Base-by-base conservation (phyloP, 331 rosid genomes). In the Telfairia occidentalis region DNA sequence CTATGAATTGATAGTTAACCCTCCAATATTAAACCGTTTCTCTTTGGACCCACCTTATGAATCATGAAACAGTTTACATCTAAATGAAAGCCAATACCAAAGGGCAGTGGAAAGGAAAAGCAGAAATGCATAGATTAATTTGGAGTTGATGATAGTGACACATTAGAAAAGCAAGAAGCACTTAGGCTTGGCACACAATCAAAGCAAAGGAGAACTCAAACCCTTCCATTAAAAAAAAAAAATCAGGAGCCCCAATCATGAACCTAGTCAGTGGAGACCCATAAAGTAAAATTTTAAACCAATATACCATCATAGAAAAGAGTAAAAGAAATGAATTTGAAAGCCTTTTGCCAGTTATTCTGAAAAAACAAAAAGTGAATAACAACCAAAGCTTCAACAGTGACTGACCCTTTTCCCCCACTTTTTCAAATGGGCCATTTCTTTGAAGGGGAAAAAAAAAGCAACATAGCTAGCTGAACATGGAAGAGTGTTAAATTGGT, bases 191-290 rank as follows among this genome's bases (percentile, higher is more conserved):
- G 38, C 73, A 65, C 32, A 40, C 50, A 65, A 65, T 67, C 74
- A 42, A 67, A 42, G 46, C 54, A 42, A 65, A 63, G 35, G 73
- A 67, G 37, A 67, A 67, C 70, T 63, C 35, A 67, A 67, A 67
- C 12, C 53, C 30, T 12, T 67, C 23, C 37, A 67, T 6, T 42
- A 3, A 32, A 18, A 61, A 52, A 19, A 19, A 19, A 13, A 66
- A 21, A 69, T 24, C 26, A 24, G 55, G 26, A 70, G 37, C 52
- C 42, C 34, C 75, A 70, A 10, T 24, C 15, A 43, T 43, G 75
- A 45, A 70, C 9, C 35, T 35, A 70, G 58, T 43, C 24, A 26
- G 40, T 43, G 75, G 75, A 70, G 28, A 26, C 21, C 58, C 40
- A n/a, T n/a, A 70, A 46, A 70, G 74, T 26, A 29, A 70, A 45